These are phyloP conservation scores for Cicer cuneatum DNA, from an alignment of 306 rosid genomes.

Conservation along the genomic window DNA sequence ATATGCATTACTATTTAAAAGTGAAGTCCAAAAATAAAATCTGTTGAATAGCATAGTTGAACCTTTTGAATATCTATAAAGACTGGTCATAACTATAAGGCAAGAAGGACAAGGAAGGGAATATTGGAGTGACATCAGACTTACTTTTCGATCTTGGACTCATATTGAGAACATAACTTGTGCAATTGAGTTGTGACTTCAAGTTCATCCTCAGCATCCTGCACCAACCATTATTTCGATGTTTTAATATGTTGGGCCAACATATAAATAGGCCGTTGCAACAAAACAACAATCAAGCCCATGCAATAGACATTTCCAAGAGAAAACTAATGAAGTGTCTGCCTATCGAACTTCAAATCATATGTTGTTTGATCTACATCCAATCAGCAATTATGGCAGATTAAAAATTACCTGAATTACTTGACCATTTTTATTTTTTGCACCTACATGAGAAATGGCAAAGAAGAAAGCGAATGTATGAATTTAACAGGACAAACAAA, in stretches of 20 bases:
- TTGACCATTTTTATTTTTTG: conserved; percentile 50
- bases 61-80: neutral
- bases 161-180: conserved; percentile 77
- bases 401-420: conserved; percentile 64
- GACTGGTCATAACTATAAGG: conserved; percentile 12
- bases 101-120: conserved; percentile 2
- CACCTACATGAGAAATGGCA: conserved; percentile 60
- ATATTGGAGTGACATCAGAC: conserved; percentile 42
- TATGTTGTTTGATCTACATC: conserved; percentile 9
- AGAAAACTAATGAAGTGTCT: conserved; percentile 7
- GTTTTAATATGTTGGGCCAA: conserved; percentile 24
- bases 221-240: conserved; percentile 47
- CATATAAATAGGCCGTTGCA: conserved; percentile 24
- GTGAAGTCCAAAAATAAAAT: neutral
- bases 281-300: conserved; percentile 29
- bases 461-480: conserved; percentile 17
- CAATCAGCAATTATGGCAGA: conserved; percentile 35
- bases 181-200: conserved; percentile 63
- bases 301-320: conserved; percentile 34
- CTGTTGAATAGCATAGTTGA: conserved; percentile 3
- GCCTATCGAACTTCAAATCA: neutral
- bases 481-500: conserved; percentile 15
- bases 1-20: conserved; percentile 2
- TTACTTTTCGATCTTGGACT: conserved; percentile 80
- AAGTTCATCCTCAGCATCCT: conserved; percentile 72